Base-by-base conservation (phyloP, 805 yeast genomes). In the Maudiozyma serrabonitensis region DNA sequence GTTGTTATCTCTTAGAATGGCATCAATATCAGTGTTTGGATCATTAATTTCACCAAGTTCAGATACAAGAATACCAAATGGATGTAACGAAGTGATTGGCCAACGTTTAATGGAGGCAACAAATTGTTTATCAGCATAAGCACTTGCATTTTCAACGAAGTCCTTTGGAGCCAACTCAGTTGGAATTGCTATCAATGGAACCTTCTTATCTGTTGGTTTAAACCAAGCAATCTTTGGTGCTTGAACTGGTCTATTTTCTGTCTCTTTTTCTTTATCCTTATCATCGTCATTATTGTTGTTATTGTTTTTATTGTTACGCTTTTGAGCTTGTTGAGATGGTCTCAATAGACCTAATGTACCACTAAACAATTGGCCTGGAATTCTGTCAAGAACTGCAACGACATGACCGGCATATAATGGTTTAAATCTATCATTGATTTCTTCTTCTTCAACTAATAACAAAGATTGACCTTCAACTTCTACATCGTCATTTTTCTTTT, bases 61-160 rank as follows among this genome's bases (percentile, higher is more conserved):
- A 43, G 90, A 85, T 25, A 91, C 84, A 50, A 93, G 72, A 31
- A 96, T 89, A 59, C 99, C 99, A 63, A 93, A 93, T 5, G 99
- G 99, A 72, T 93, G 99, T 66, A 93, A 76, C 0, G 98, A 91
- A 9, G 99, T 93, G 67, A 93, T 93, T 62, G 99, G 99, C 99
- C 99, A 93, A 68, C 99, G 83, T 67, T 93, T 93, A 61, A 93
- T 91, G 1, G 95, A 85, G 0, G 98, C 97, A 53, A 93, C 91
- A 63, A 91, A 93, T 46, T 90, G 70, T 58, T 83, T 86, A 62
- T 87, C 80, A 0, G 86, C 75, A 60, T 93, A 93, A 46, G 75
- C 75, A 50, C 86, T 95, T 56, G 89, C 95, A 58, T 88, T 89
- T 57, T 89, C 96, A 41, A 93, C 90, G 69, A 93, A 91, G 66